Evolutionary conservation across 202 grass and related monocot species (phyloP), one percentile per base, ranked within the genome.

Genomic region (Zizania palustris): DNA sequence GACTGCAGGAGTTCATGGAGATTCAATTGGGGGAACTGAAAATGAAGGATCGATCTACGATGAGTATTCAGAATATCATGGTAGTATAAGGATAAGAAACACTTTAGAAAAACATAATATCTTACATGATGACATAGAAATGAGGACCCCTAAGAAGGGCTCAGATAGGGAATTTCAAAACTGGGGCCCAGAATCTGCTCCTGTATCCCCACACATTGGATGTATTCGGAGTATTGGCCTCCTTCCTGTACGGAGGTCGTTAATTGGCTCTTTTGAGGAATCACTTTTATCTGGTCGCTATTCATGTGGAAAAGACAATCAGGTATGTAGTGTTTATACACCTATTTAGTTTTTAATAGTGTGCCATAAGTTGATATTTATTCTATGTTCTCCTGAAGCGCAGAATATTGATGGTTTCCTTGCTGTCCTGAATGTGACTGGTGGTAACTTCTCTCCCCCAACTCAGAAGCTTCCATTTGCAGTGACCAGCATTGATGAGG

Each of bases 391-490:
- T 65, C 71, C 59, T 76, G 15, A 42, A 69, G 69, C 78, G 63
- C 89, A 98, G 95, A 88, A 45, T 58, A 95, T 98, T 88, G 87
- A 98, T 81, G 95, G 95, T 80, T 98, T 98, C 84, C 70, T 98
- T 35, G 89, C 89, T 60, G 76, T 98, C 38, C 73, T 98, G 73
- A 98, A 90, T 84, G 81, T 98, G 42, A 95, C 91, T 39, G 85
- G 95, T 19, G 95, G 91, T 85, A 90, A 45, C 49, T 98, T 98
- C 87, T 92, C 83, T 60, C 95, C 95, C 73, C 46, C 82, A 81
- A 77, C 95, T 78, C 89, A 85, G 80, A 98, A 98, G 51, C 83
- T 98, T 83, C 95, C 95, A 75, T 98, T 98, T 79, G 78, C 89
- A 64, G 95, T 92, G 56, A 89, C 83, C 35, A 95, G 87, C 74